A percentile compares a stretch with the other conserved stretches of the same genome.
These are phyloP conservation scores for Neopestalotiopsis sp. DNA, from an alignment of 2,329 filamentous ascomycete genomes.

Conservation along the genomic window DNA sequence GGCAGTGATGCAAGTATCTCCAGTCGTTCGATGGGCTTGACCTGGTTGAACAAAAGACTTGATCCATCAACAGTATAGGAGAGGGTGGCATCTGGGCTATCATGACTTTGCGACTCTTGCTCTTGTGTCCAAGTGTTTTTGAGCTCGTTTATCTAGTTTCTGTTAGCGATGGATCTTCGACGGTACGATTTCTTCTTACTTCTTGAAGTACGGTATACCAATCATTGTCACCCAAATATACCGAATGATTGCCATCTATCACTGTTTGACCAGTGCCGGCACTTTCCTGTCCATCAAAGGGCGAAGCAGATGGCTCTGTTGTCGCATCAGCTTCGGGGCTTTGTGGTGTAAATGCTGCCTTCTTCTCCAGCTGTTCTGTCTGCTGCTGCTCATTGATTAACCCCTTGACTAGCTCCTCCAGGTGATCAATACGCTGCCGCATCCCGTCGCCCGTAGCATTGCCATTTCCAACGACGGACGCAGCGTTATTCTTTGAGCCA, in stretches of 20 bases:
- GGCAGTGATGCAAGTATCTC: conserved; percentile 34
- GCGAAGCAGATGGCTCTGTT: not conserved
- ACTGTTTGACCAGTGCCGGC: conserved; percentile 25
- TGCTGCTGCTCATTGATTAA: conserved; percentile 24
- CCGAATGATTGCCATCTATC: conserved; percentile 29
- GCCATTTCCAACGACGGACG: conserved; percentile 2
- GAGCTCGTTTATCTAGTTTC: conserved; percentile 32
- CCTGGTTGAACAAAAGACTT: conserved; percentile 31
- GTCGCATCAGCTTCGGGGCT: not conserved
- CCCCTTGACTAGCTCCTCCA: conserved; percentile 28
- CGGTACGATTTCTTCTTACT: conserved; percentile 19
- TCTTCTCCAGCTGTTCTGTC: not conserved
- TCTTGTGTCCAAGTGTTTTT: conserved; percentile 29
- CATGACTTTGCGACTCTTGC: conserved; percentile 23
- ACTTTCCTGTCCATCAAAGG: conserved; percentile 6
- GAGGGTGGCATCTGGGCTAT: conserved; percentile 34
- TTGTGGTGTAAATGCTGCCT: not conserved
- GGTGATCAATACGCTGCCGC: conserved; percentile 28
- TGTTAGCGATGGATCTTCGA: conserved; percentile 14
- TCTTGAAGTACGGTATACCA: conserved; percentile 34
- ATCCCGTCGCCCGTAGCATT: conserved; percentile 24
- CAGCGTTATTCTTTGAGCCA: conserved; percentile 22
- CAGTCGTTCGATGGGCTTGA: conserved; percentile 30
- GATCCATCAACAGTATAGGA: conserved; percentile 31
- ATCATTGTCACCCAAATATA: conserved; percentile 29